These are phyloP conservation scores for Dillenia suffruticosa DNA, from an alignment of 164 flowering plant species.

Conservation along the genomic window DNA sequence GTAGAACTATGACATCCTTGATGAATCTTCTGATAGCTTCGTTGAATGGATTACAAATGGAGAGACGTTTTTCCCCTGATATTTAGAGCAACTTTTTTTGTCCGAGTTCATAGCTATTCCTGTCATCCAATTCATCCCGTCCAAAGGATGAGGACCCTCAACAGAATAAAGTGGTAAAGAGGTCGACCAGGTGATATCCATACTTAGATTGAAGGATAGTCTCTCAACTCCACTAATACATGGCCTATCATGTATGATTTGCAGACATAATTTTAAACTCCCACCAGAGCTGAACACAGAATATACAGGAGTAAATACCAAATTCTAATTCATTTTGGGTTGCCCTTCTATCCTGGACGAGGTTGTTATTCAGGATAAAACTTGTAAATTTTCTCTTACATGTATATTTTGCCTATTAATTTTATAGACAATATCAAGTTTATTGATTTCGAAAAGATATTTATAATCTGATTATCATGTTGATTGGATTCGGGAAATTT, in stretches of 20 bases:
- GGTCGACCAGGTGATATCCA: slow-evolving; percentile 7
- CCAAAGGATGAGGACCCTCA: slow-evolving; percentile 35
- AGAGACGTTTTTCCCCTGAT: slow-evolving; percentile 39
- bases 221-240: neutral
- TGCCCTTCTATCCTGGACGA: slow-evolving; percentile 2
- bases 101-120: slow-evolving; percentile 3
- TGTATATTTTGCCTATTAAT: slow-evolving; percentile 1
- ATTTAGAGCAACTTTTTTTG: slow-evolving; percentile 1
- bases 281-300: slow-evolving; percentile 9
- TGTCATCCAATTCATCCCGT: slow-evolving; percentile 18
- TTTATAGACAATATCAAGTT: no score
- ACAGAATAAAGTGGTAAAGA: slow-evolving; percentile 13
- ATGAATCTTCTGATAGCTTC: slow-evolving; percentile 46
- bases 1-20: slow-evolving; percentile 18
- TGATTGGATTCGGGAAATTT: no score
- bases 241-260: slow-evolving; percentile 1
- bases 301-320: slow-evolving; percentile 10
- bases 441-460: no score
- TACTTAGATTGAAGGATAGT: slow-evolving; percentile 13
- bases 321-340: slow-evolving; percentile 22
- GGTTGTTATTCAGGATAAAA: neutral
- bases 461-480: no score
- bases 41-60: slow-evolving; percentile 61
- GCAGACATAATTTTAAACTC: slow-evolving; percentile 7
- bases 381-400: slow-evolving; percentile 21